Evolutionary conservation across 2,329 filamentous ascomycete species (phyloP), one percentile per base, ranked within the genome.

Genomic region (Fusarium chaquense): DNA sequence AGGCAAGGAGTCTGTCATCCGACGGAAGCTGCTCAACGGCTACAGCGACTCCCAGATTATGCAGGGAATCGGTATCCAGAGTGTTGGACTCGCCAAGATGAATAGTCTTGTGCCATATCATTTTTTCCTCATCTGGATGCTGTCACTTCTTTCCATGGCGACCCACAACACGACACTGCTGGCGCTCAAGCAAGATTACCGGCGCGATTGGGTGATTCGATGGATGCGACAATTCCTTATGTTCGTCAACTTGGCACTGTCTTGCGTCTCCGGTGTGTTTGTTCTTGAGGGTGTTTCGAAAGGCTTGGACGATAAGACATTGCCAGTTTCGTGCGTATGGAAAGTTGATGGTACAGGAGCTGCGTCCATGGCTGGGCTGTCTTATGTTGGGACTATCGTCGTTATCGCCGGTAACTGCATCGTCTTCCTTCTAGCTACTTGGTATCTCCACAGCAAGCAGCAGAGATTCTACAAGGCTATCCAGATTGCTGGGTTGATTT

Each of bases 121-220:
- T 78, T 91, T 91, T 80, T 91, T 91, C 80, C 84, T 91, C 57
- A 86, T 91, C 69, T 91, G 89, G 89, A 89, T 91, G 81, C 80
- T 91, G 3, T 88, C 87, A 0, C 78, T 90, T 15, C 81, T 91
- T 10, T 88, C 88, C 18, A 90, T 88, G 67, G 87, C 88, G 1
- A 90, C 89, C 4, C 89, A 91, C 76, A 89, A 90, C 62, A 83
- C 87, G 6, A 88, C 89, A 0, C 80, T 91, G 18, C 82, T 91
- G n/a, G 88, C 87, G 2, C 83, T 91, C 35, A 87, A 89, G 3
- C 86, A 86, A 73, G 89, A 91, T 73, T 90, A 90, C 79, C 87
- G 87, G 68, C 80, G 89, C 32, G 89, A 91, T 77, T 89, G 87
- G 86, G 87, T 91, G 0, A 79, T 91, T 51, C 82, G 89, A 46